Evolutionary conservation across 202 grass and related monocot genomes (phyloP), one percentile per base, ranked within the genome.

Genomic region (Saccharum hybrid): DNA sequence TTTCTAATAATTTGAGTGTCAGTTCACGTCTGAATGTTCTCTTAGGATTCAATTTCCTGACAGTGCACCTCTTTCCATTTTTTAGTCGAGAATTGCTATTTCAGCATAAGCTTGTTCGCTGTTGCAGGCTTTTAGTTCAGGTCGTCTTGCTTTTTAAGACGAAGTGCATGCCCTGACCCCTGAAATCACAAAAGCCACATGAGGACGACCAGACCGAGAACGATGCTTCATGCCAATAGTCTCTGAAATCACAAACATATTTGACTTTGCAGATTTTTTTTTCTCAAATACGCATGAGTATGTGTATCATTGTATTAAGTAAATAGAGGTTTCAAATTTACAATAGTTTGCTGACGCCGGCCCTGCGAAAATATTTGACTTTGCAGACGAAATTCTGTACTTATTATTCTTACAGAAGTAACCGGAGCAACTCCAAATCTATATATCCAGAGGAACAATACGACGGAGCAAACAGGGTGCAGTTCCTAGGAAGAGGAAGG

Each of bases 401-500:
- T 83, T 16, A 16, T 83, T 49, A 49, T 83, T 79, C 6, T 62
- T 86, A 78, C 30, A 72, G 16, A 30, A 39, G 61, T 30, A 68
- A 31, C 5, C 10, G 21, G 21, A 26, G 10, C 8, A 12, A 7
- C 71, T 75, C 12, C 43, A 31, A 64, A 66, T 62, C 40, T 51
- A 38, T 66, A 60, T 23, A 59, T 23, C 23, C 57, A 11, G 21
- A 61, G 57, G 31, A 56, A 23, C 52, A 59, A 12, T 36, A 36
- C n/a, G 26, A 31, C 15, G 46, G 30, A 40, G 19, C 59, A 2
- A 6, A 18, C 19, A 60, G 4, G 37, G 16, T 22, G 42, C 43
- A 39, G 16, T 73, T 77, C 66, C 79, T 86, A 90, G 39, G 40
- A 46, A 40, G 80, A 71, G 8, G 82, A 63, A 80, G 88, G 89